A percentile compares a stretch with the other conserved stretches of the same genome.
Conservation (phyloP, 2,329 filamentous ascomycete species). For the Monosporascus cannonballus region DNA sequence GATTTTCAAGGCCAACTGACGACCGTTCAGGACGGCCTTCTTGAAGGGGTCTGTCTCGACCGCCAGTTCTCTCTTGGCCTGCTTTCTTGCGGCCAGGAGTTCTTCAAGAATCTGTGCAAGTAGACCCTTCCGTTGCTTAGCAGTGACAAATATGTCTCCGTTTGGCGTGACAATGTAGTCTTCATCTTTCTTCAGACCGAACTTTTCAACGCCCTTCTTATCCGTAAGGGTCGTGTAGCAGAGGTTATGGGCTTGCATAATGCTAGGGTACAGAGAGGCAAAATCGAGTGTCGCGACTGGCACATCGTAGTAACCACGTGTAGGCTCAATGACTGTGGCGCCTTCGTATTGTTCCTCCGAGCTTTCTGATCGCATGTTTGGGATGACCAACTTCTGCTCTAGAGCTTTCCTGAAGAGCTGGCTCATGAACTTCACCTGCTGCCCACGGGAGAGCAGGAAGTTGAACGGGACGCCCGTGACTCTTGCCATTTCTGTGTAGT, state of each 20-base stretch:
- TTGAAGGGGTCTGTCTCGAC: conserved; percentile 93
- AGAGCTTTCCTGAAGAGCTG: conserved; percentile 93
- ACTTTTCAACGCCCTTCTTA: conserved; percentile 68
- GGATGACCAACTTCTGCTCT: conserved; percentile 90
- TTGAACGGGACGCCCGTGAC: conserved; percentile 98
- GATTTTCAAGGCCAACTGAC: conserved; percentile 91
- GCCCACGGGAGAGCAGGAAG: conserved; percentile 81
- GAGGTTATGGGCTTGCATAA: conserved; percentile 97
- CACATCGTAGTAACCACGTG: conserved; percentile 87
- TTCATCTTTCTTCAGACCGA: conserved; percentile 75
- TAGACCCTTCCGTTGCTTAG: conserved; percentile 83
- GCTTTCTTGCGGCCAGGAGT: conserved; percentile 83
- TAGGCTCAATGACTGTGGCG: conserved; percentile 95
- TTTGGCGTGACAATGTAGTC: conserved; percentile 97
- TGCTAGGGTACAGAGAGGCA: conserved; percentile 94
- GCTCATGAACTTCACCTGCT: conserved; percentile 97
- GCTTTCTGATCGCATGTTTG: conserved; percentile 67
- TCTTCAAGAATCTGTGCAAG: conserved; percentile 95
- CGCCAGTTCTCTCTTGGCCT: conserved; percentile 84
- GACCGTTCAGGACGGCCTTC: conserved; percentile 94
- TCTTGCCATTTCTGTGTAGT: conserved; percentile 99
- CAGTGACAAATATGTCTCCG: conserved; percentile 85
- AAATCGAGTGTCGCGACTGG: conserved; percentile 98
- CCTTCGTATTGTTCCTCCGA: conserved; percentile 92
- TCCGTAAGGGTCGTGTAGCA: conserved; percentile 94